Conservation (phyloP, 345 rosid species). For the Populus davidiana region DNA sequence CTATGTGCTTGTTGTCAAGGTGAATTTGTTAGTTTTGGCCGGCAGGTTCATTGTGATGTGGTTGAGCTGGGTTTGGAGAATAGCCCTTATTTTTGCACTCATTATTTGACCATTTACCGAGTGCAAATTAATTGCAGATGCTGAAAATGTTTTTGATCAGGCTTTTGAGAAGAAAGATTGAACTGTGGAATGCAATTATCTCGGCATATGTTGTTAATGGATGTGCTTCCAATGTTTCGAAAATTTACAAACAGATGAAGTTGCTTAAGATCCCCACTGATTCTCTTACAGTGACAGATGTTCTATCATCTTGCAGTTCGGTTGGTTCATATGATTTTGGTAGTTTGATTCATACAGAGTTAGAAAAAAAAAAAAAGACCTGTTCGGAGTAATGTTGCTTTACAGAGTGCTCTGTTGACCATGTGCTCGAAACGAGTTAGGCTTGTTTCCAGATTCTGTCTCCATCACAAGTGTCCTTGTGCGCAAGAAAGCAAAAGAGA, state of each 20-base stretch:
- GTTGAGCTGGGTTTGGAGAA: constrained; percentile 56
- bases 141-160: constrained; percentile 49
- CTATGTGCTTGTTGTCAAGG: constrained; percentile 54
- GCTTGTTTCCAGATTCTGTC: constrained; percentile 52
- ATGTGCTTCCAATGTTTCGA: constrained; percentile 37
- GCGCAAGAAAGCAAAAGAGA: too few relatives aligned
- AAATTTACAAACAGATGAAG: constrained; percentile 48
- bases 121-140: constrained; percentile 48
- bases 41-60: constrained; percentile 61
- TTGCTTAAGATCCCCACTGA: constrained; percentile 37
- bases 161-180: constrained; percentile 42
- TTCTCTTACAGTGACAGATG: constrained; percentile 55
- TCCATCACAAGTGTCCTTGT: constrained; percentile 65
- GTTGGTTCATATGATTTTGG: constrained; percentile 44
- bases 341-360: constrained; percentile 59
- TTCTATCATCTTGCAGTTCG: constrained; percentile 49
- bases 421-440: constrained; percentile 45
- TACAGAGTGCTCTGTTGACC: constrained; percentile 54
- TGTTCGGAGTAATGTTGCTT: constrained; percentile 28
- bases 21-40: constrained; percentile 47
- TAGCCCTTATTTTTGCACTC: constrained; percentile 60
- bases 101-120: constrained; percentile 61
- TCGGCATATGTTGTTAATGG: constrained; percentile 56
- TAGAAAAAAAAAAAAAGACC: constrained; percentile 43
- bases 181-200: constrained; percentile 71